These are phyloP conservation scores for Lactarius vividus DNA, from an alignment of 768 basidiomycete genomes.

Conservation along the genomic window DNA sequence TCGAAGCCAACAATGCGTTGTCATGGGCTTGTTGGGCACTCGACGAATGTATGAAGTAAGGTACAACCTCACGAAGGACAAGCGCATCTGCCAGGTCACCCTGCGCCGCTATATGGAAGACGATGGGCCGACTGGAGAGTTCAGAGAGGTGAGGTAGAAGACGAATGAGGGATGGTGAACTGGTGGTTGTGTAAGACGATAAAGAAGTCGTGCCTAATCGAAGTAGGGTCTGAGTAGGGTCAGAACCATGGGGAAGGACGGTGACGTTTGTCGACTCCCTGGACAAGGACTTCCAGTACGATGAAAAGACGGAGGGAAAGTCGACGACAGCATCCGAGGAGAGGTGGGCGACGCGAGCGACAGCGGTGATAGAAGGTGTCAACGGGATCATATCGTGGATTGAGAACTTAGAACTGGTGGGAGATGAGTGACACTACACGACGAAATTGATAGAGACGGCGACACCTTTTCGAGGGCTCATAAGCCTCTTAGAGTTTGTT, in stretches of 20 bases:
- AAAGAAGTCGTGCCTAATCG: constrained; percentile 44
- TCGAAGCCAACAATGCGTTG: constrained; percentile 82
- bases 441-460: neutral
- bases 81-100: constrained; percentile 74
- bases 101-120: constrained; percentile 64
- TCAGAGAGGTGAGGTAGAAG: constrained; percentile 70
- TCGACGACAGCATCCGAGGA: constrained; percentile 67
- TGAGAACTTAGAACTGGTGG: neutral
- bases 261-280: constrained; percentile 39
- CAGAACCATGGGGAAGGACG: constrained; percentile 60
- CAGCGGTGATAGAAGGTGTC: constrained; percentile 37
- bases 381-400: constrained; percentile 5
- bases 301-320: constrained; percentile 41
- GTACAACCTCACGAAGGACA: constrained; percentile 72
- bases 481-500: neutral
- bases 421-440: neutral
- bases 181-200: constrained; percentile 56
- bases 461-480: neutral
- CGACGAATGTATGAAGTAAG: constrained; percentile 78
- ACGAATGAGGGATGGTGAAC: constrained; percentile 51
- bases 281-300: constrained; percentile 40
- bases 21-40: constrained; percentile 82
- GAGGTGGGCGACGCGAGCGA: constrained; percentile 70
- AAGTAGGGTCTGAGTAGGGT: constrained; percentile 57
- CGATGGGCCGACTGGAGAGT: constrained; percentile 62